Evolutionary conservation across 2,329 filamentous ascomycete species (phyloP), one percentile per base, ranked within the genome.

Genomic region (Diaporthe citrichinensis): DNA sequence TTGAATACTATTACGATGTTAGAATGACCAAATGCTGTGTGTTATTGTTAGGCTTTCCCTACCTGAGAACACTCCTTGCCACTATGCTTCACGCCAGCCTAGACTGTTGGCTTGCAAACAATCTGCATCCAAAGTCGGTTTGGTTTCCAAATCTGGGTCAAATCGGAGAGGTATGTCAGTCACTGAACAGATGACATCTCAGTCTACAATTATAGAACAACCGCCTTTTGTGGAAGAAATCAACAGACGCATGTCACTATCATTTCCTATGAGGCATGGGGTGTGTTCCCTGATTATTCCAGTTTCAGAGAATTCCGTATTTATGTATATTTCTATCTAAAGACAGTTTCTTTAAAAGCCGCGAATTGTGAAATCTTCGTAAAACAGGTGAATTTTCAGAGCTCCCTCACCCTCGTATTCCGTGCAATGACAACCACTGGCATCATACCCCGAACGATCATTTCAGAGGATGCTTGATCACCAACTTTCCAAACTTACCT

Each of bases 381-480:
- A 25, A 15, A 53, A 15, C n/a, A 25, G 49, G 9, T 15, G 51
- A 4, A 53, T 31, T 31, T 17, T 17, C 1, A 55, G 51, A 17
- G 25, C 25, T 34, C 10, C 17, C 20, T n/a, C 55, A 36, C n/a
- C 10, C 4, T 23, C 28, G 28, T 3, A 25, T 10, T 12, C 15
- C 0, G 14, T 55, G 53, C 17, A n/a, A 3, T 15, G 10, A 31
- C 23, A n/a, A 17, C 12, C 17, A 34, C 15, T 15, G 9, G 6
- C 17, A 12, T 49, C 28, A 8, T 25, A 2, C 39, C 39, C 8
- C 2, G 10, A 9, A 34, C 5, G 28, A 23, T 67, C 20, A 67
- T 14, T 49, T 67, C 28, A 67, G 12, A n/a, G 61, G 61, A 31
- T 67, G 61, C 44, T 67, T 67, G 31, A 67, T 67, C 17, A 67